phyloP scores from a whole-genome alignment of 192 early-diverging fungal species.

The Gaertneriomyces semiglobifer region DNA sequence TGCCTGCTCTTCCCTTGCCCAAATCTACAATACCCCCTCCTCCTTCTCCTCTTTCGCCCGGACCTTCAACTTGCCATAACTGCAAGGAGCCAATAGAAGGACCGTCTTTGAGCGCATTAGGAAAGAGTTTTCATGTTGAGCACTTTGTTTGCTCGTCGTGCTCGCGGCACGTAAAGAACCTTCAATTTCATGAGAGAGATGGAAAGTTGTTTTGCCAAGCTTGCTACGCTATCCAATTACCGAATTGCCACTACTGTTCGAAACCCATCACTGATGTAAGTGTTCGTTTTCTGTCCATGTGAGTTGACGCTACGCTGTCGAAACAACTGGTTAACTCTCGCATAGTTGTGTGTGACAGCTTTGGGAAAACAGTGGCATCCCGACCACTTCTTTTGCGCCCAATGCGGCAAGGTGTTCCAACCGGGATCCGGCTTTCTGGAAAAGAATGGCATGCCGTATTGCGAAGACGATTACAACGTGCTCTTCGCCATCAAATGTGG shows the following conservation, averaged over 20 bases:
- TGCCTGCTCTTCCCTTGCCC: too few relatives aligned
- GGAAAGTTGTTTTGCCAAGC: constrained; percentile 18
- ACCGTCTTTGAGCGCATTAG: constrained; percentile 25
- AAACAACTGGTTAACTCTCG: neutral
- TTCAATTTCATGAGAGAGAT: constrained; percentile 29
- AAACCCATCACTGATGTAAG: constrained; percentile 35
- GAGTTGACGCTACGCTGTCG: neutral
- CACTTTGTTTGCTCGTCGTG: constrained; percentile 30
- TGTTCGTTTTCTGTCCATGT: neutral
- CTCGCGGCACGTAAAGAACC: constrained; percentile 17
- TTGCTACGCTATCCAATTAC: constrained; percentile 22
- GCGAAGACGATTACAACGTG: constrained; percentile 37
- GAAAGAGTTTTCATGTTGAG: constrained; percentile 30
- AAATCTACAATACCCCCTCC: too few relatives aligned
- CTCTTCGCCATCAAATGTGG: constrained; percentile 40
- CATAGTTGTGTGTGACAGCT: constrained; percentile 34
- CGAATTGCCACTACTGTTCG: constrained; percentile 37
- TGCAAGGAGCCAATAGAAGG: constrained; percentile 17
- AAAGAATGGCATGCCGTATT: constrained; percentile 35
- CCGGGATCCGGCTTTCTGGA: constrained; percentile 35
- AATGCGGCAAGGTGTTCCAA: constrained; percentile 37
- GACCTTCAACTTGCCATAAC: constrained; percentile 1
- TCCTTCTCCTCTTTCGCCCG: neutral
- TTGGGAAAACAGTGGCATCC: constrained; percentile 35
- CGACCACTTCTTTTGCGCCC: constrained; percentile 46